A percentile compares a stretch with the other conserved stretches of the same genome.
Conservation (phyloP, 148 eudicot species). For the Rhododendron vialii region DNA sequence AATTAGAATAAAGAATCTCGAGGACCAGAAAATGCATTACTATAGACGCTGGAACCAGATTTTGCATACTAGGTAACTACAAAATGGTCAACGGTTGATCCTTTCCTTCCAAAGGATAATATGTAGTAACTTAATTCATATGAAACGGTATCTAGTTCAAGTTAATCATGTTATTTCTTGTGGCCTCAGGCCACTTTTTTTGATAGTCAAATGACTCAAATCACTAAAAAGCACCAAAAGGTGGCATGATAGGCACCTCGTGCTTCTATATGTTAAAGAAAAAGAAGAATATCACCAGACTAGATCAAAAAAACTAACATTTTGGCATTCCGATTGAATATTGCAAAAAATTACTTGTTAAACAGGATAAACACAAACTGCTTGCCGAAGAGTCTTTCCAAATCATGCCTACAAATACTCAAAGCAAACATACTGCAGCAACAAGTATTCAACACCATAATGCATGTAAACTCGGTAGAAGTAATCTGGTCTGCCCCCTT, state of each 20-base stretch:
- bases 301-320: background rate
- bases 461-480: background rate
- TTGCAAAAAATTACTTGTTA: background rate
- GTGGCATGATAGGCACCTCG: background rate
- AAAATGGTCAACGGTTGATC: background rate
- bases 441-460: background rate
- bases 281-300: background rate
- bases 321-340: background rate
- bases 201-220: background rate
- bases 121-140: background rate
- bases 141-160: background rate
- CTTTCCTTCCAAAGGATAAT: background rate
- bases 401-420: background rate
- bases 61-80: background rate
- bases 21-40: background rate
- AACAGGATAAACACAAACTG: background rate
- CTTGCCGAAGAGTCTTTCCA: background rate
- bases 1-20: background rate
- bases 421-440: background rate
- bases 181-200: background rate
- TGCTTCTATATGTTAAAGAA: background rate
- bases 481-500: conserved; percentile 16
- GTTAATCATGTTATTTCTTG: background rate
- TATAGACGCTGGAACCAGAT: background rate
- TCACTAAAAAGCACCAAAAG: background rate